phyloP scores from a whole-genome alignment of 176 grass and related monocot species.

The barley (Hordeum vulgare) region DNA sequence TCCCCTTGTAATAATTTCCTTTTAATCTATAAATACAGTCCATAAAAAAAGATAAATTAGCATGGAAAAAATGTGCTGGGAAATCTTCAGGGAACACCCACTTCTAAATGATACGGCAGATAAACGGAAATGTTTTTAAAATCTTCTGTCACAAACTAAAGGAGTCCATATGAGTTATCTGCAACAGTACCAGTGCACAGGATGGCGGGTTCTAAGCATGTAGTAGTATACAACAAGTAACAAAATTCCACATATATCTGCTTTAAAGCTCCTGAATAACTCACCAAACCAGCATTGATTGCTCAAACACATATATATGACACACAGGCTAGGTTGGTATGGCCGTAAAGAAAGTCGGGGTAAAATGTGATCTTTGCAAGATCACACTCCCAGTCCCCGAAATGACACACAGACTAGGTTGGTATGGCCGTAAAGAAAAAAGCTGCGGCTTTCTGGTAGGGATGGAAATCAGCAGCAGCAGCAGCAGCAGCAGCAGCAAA shows the following conservation, averaged over 20 bases:
- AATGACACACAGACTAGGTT: not conserved
- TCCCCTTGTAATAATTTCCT: not conserved
- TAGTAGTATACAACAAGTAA: not conserved
- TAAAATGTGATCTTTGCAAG: not conserved
- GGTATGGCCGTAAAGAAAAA: not conserved
- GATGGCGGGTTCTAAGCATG: not conserved
- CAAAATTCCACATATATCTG: not conserved
- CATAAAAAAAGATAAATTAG: not conserved
- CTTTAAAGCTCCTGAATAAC: not conserved
- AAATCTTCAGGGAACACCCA: not conserved
- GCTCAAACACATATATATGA: not conserved
- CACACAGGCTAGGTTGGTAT: no score
- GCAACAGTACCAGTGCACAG: not conserved
- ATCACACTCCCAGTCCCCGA: not conserved
- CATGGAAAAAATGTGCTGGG: not conserved
- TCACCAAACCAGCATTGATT: conserved; percentile 19
- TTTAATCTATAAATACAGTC: not conserved
- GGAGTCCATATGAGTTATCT: not conserved
- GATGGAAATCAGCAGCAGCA: not conserved
- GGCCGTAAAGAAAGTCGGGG: not conserved
- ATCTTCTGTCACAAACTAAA: not conserved
- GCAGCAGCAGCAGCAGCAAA: not conserved
- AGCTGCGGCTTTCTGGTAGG: not conserved
- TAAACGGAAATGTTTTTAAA: not conserved
- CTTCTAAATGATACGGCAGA: not conserved